Base-by-base conservation (phyloP, 1,139 yeast genomes). In the Protomyces inouyei region DNA sequence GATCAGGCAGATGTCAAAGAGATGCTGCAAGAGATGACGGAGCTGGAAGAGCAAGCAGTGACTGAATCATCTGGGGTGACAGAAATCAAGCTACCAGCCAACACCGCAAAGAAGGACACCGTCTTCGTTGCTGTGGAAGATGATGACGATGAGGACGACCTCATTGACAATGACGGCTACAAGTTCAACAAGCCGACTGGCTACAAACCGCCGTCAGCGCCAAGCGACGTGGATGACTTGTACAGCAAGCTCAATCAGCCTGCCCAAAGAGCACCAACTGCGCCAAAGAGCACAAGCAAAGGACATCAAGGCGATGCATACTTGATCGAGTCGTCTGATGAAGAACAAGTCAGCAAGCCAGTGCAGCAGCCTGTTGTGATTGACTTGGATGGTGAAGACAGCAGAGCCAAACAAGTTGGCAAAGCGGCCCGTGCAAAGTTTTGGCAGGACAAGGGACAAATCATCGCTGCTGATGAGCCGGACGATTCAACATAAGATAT, bases 301-400 rank as follows among this genome's bases (percentile, higher is more conserved):
- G 32, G 23, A 12, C n/a, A 9, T 14, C 52, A 25, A n/a, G 52
- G 32, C 4, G 45, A 52, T 3, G 37, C 52, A 12, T 59, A 52
- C 25, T 52, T 59, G 46, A 59, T 59, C 5, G 56, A 59, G 25
- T 59, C 63, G n/a, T 59, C 63, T 18, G 63, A 59, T n/a, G 57
- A 52, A 12, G 63, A 59, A 16, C 21, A 43, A 43, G 48, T 43
- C 21, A 43, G 51, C 5, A 43, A 37, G 23, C 55, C 55, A 12
- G 28, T 51, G 6, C 16, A 23, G 12, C 25, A 9, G 36, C n/a
- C 55, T 9, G 53, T 40, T 0, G 45, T 59, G 45, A 52, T 59
- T 37, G 55, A 59, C 36, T 38, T 59, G 25, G 61, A 57, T 35
- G 63, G 38, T 0, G 63, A 52, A 36, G 63, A 59, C 45, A 59